These are phyloP conservation scores for Amanita molliuscula DNA, from an alignment of 768 basidiomycete genomes.

Conservation along the genomic window DNA sequence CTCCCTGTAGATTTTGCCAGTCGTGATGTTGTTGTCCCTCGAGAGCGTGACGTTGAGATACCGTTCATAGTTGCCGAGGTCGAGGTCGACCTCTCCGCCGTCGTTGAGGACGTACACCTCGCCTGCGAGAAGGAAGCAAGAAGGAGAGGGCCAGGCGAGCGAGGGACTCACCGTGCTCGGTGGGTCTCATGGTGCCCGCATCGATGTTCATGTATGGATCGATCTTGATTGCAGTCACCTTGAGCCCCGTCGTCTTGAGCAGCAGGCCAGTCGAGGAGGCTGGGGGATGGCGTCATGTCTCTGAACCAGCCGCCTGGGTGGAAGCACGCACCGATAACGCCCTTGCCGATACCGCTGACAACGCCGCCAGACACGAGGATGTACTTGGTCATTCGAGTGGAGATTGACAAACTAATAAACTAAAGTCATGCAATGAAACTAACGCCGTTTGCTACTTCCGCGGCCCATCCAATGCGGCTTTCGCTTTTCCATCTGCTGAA, in stretches of 20 bases:
- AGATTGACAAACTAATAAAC: neutral
- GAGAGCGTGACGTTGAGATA: constrained; percentile 93
- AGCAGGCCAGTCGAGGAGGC: constrained; percentile 95
- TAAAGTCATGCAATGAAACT: too few relatives aligned
- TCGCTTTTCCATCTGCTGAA: neutral
- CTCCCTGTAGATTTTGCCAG: constrained; percentile 94
- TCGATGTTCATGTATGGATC: constrained; percentile 99
- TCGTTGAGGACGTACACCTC: constrained; percentile 99
- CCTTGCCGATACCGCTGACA: constrained; percentile 98
- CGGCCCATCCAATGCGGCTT: neutral
- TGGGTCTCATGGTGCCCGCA: constrained; percentile 97
- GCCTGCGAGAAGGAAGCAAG: constrained; percentile 30
- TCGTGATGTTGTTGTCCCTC: constrained; percentile 96
- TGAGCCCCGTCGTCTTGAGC: constrained; percentile 89
- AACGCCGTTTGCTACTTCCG: neutral
- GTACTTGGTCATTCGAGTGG: constrained; percentile 73
- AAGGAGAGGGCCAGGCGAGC: neutral
- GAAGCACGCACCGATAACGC: constrained; percentile 77
- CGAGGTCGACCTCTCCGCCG: constrained; percentile 95
- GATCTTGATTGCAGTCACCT: constrained; percentile 99
- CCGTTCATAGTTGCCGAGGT: constrained; percentile 97
- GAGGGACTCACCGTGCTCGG: constrained; percentile 76
- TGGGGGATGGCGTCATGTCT: constrained; percentile 19
- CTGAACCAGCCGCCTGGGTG: neutral
- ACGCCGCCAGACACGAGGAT: constrained; percentile 96